These are phyloP conservation scores for Xerocomus spinulosus DNA, from an alignment of 768 basidiomycete species.

Conservation along the genomic window DNA sequence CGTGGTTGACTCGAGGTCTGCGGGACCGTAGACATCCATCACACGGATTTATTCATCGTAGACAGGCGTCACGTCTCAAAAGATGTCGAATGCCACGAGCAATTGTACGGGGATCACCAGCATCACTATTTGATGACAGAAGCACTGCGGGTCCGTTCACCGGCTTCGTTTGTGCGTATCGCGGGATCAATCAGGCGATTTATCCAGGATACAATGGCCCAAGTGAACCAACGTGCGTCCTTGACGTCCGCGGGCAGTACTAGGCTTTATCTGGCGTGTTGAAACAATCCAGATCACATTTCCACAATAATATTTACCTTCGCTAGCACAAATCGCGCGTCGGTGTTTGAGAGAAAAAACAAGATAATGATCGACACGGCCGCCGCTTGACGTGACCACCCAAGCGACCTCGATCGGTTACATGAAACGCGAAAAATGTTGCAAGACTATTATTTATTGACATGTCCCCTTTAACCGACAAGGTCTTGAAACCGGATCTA, in stretches of 20 bases:
- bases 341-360: conserved; percentile 7
- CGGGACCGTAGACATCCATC: background rate
- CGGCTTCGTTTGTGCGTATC: conserved; percentile 5
- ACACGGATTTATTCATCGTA: conserved; percentile 1
- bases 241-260: background rate
- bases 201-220: background rate
- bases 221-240: background rate
- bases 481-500: too few species aligned
- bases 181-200: conserved; percentile 6
- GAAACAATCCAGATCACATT: background rate
- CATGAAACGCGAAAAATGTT: conserved; percentile 3
- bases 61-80: background rate
- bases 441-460: too few species aligned
- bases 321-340: background rate
- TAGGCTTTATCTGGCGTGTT: background rate
- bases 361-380: background rate
- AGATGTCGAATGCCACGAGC: background rate
- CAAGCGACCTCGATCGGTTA: conserved; percentile 9
- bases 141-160: conserved; percentile 13
- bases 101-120: too few species aligned
- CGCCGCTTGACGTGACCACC: background rate
- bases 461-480: too few species aligned
- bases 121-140: too few species aligned
- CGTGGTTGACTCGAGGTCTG: conserved; percentile 4
- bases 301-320: background rate